Evolutionary conservation across 208 protist species (phyloP).

Genomic region (Crithidia thermophila): DNA sequence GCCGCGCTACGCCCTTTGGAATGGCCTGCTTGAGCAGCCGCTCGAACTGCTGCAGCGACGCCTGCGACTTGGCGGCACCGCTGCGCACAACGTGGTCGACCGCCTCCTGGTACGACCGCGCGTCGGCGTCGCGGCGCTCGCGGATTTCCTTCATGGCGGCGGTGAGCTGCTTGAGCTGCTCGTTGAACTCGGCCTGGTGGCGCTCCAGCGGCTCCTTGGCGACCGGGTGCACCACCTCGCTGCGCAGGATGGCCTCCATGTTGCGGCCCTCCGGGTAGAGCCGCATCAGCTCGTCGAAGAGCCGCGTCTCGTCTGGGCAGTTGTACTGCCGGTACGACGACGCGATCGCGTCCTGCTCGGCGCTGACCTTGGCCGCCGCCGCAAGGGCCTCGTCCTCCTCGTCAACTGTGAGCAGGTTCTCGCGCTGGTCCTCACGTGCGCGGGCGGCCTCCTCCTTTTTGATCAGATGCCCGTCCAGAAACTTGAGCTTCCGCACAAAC

Average conservation of each 20-base stretch:
- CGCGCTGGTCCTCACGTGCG: constrained; percentile 77
- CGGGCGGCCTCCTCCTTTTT: constrained; percentile 43
- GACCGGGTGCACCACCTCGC: constrained; percentile 54
- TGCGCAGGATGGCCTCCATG: constrained; percentile 58
- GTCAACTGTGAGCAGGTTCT: constrained; percentile 81
- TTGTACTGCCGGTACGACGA: constrained; percentile 77
- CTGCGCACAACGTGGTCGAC: constrained; percentile 40
- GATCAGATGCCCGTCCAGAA: constrained; percentile 68
- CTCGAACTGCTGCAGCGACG: constrained; percentile 71
- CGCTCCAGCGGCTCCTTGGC: constrained; percentile 77
- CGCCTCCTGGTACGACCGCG: constrained; percentile 46
- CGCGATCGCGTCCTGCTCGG: constrained; percentile 45
- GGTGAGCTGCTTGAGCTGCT: constrained; percentile 79
- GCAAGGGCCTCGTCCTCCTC: constrained; percentile 72
- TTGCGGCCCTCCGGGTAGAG: constrained; percentile 62
- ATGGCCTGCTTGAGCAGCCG: constrained; percentile 54
- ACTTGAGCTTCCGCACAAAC: constrained; percentile 72
- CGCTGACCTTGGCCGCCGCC: constrained; percentile 33
- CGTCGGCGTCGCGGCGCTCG: constrained; percentile 62
- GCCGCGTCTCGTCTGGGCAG: constrained; percentile 76
- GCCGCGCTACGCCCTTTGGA: constrained; percentile 28
- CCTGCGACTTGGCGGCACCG: constrained; percentile 42
- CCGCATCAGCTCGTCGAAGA: constrained; percentile 77
- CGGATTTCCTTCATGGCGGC: constrained; percentile 77
- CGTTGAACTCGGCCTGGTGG: constrained; percentile 81